These are phyloP conservation scores for Excoecaria agallocha DNA, from an alignment of 345 rosid species.

Conservation along the genomic window DNA sequence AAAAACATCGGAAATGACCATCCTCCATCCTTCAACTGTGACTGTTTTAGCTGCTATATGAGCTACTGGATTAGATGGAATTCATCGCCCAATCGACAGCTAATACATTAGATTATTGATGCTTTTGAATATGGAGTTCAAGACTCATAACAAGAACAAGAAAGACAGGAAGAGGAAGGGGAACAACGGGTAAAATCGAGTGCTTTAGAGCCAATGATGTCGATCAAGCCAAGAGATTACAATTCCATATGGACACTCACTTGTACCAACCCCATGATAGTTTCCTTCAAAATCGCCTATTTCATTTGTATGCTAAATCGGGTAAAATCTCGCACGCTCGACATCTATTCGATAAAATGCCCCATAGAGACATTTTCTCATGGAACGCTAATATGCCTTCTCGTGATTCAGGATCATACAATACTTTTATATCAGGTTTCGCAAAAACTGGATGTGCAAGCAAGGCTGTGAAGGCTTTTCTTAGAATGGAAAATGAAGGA, in stretches of 20 bases:
- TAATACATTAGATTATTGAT: slow-evolving; percentile 77
- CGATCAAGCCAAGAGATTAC: slow-evolving; percentile 44
- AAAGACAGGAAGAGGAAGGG: slow-evolving; percentile 48
- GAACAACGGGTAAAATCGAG: slow-evolving; percentile 24
- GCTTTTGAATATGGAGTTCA: slow-evolving; percentile 55
- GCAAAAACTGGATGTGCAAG: slow-evolving; percentile 32
- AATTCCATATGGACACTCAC: slow-evolving; percentile 51
- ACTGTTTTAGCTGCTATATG: slow-evolving; percentile 74
- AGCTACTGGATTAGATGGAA: slow-evolving; percentile 89
- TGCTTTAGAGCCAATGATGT: slow-evolving; percentile 48
- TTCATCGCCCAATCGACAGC: slow-evolving; percentile 68
- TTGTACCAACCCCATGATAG: slow-evolving; percentile 35
- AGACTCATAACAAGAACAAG: slow-evolving; percentile 22
- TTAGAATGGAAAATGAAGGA: slow-evolving; percentile 38
- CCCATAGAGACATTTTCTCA: slow-evolving; percentile 43
- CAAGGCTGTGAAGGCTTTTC: slow-evolving; percentile 39
- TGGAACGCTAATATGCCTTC: slow-evolving; percentile 53
- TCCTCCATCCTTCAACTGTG: slow-evolving; percentile 57
- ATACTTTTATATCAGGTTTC: slow-evolving; percentile 49
- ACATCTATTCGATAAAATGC: slow-evolving; percentile 56
- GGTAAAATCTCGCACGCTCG: slow-evolving; percentile 36
- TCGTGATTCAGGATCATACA: slow-evolving; percentile 53
- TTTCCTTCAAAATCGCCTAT: slow-evolving; percentile 53
- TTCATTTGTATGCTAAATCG: slow-evolving; percentile 42
- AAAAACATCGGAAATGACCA: slow-evolving; percentile 27